Base-by-base conservation (phyloP, 2,329 filamentous ascomycete genomes). In the Sporothrix mexicana region DNA sequence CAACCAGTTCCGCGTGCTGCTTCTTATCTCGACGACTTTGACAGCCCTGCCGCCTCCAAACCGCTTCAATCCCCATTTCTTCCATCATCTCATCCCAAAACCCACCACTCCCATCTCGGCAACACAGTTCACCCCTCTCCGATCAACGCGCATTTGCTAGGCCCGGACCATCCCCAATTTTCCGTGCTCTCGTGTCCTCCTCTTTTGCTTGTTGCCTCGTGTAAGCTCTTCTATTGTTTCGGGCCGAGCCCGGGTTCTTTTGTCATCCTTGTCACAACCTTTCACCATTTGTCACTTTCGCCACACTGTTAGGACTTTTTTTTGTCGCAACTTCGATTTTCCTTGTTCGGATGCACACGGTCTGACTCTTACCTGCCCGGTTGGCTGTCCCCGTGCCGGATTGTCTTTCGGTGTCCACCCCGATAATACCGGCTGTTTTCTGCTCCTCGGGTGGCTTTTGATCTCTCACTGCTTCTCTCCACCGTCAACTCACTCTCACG, bases 361-460 rank as follows among this genome's bases (percentile, higher is more conserved):
- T 68, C 47, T 53, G 61, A 66, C 41, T 66, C 61, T 66, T 66
- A 47, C 61, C 47, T 20, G 41, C 17, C 41, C 10, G 20, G 41
- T 43, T 45, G 41, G n/a, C 23, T 25, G 12, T 25, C 15, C n/a
- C 9, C 17, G 8, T 20, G 25, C 13, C 66, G 17, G 6, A 36
- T 68, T 51, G 45, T 36, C 20, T 10, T 36, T 41, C 59, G 30
- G 13, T 55, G 20, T 17, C 15, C 15, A 51, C 13, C 15, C 25
- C 47, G 25, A 68, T 41, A 68, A 68, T 20, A 53, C 64, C 41
- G 64, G 47, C n/a, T 41, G 25, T 68, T 30, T 68, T 53, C 45
- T 47, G 64, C 43, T 20, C 51, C 36, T 51, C 23, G 17, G 47
- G 30, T 36, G 30, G 47, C 43, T 3, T 23, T 36, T 4, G 3